These are phyloP conservation scores for Smallanthus sonchifolius DNA, from an alignment of 129 eudicot genomes.

Conservation along the genomic window DNA sequence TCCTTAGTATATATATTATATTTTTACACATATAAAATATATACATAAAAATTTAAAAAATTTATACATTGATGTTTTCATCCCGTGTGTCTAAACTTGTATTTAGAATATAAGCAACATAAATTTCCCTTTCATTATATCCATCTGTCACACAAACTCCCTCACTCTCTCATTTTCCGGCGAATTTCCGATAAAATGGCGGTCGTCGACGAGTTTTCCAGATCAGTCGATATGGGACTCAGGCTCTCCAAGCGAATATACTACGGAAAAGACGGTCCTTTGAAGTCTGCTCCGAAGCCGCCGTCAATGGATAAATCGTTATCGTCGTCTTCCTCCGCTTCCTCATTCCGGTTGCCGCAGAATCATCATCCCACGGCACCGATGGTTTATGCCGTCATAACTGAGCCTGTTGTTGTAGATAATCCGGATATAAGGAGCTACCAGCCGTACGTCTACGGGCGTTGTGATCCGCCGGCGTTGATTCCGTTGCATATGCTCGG, in stretches of 20 bases:
- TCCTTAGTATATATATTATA: too few species aligned
- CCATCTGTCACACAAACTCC: slow-evolving; percentile 2
- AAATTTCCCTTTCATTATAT: neutral
- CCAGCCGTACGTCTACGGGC: slow-evolving; percentile 92
- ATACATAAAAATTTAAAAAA: too few species aligned
- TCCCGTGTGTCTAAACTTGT: too few species aligned
- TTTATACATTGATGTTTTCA: too few species aligned
- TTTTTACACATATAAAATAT: too few species aligned
- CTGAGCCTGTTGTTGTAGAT: slow-evolving; percentile 67
- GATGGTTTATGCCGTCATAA: slow-evolving; percentile 77
- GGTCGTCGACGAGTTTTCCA: slow-evolving; percentile 54
- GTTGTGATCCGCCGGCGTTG: slow-evolving; percentile 85
- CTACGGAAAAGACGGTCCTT: slow-evolving; percentile 51
- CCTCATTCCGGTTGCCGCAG: slow-evolving; percentile 24
- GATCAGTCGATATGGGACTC: slow-evolving; percentile 61
- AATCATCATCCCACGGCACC: slow-evolving; percentile 56
- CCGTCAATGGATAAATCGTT: slow-evolving; percentile 41
- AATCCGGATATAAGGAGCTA: slow-evolving; percentile 94
- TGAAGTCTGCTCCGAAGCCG: slow-evolving; percentile 22
- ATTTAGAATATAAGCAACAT: neutral
- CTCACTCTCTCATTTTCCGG: slow-evolving; percentile 5
- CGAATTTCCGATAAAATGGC: slow-evolving; percentile 5
- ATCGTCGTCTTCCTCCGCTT: slow-evolving; percentile 29
- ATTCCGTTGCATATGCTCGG: slow-evolving; percentile 82
- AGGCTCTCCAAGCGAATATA: slow-evolving; percentile 63